Percentiles rank a stretch among this genome's conserved stretches.
These are phyloP conservation scores for Rhodotorula glutinis DNA, from an alignment of 1,284 basidiomycete genomes.

Conservation along the genomic window DNA sequence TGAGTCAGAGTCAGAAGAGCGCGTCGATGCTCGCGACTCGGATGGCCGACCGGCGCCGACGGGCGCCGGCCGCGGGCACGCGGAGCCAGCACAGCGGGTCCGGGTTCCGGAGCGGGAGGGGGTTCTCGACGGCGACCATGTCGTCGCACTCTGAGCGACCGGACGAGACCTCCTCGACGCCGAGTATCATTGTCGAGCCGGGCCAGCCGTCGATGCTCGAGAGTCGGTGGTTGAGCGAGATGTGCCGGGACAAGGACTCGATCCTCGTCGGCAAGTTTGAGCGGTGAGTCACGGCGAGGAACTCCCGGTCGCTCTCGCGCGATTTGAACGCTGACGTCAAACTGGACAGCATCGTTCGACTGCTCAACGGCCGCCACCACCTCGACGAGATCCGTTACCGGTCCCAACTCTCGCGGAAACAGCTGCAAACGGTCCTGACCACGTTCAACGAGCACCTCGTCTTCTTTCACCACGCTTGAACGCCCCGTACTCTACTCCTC, in stretches of 20 bases:
- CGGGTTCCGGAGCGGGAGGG: slow-evolving; percentile 48
- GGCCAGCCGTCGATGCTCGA: slow-evolving; percentile 70
- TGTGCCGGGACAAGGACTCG: slow-evolving; percentile 70
- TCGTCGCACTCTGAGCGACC: slow-evolving; percentile 16
- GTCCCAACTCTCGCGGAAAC: slow-evolving; percentile 36
- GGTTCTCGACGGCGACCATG: slow-evolving; percentile 38
- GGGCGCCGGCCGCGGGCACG: slow-evolving; percentile 26
- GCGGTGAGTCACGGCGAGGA: slow-evolving; percentile 19
- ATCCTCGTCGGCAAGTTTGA: slow-evolving; percentile 32
- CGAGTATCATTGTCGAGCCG: slow-evolving; percentile 76
- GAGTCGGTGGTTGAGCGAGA: slow-evolving; percentile 72
- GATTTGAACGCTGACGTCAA: no score
- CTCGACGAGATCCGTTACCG: slow-evolving; percentile 43
- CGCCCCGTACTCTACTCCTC: no score
- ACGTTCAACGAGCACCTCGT: slow-evolving; percentile 39
- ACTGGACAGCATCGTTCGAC: slow-evolving; percentile 51
- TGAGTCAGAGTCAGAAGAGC: slow-evolving; percentile 44
- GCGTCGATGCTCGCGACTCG: slow-evolving; percentile 37
- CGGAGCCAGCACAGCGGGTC: slow-evolving; percentile 51
- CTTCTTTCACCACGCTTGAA: slow-evolving; percentile 33
- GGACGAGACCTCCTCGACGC: slow-evolving; percentile 41
- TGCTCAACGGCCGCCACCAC: slow-evolving; percentile 57
- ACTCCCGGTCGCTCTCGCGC: no score
- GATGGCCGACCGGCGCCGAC: slow-evolving; percentile 30
- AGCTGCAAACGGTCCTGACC: slow-evolving; percentile 29